phyloP scores from a whole-genome alignment of 2,329 filamentous ascomycete species.

The Alternaria arborescens region DNA sequence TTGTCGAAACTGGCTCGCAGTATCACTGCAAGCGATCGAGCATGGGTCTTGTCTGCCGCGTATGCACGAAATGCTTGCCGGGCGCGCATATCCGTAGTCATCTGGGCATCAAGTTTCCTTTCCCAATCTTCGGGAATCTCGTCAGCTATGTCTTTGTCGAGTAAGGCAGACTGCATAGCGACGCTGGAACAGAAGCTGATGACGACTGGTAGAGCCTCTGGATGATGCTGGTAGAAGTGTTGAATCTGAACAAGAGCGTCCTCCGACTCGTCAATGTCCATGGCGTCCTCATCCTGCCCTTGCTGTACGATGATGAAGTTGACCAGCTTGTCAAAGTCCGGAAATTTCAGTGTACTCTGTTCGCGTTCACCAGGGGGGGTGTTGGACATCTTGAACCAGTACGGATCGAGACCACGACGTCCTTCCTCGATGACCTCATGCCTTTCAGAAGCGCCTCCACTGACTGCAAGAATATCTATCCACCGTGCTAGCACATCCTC shows the following conservation, averaged over 20 bases:
- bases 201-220: conserved; percentile 71
- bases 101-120: conserved; percentile 74
- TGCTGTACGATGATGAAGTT: conserved; percentile 55
- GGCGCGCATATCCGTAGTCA: conserved; percentile 73
- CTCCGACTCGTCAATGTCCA: conserved; percentile 42
- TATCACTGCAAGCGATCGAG: conserved; percentile 51
- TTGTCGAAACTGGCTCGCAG: conserved; percentile 57
- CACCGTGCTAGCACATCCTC: conserved; percentile 81
- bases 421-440: conserved; percentile 91
- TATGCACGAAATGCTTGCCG: conserved; percentile 67
- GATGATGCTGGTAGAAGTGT: conserved; percentile 44
- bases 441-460: conserved; percentile 70
- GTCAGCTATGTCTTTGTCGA: conserved; percentile 53
- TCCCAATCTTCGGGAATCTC: conserved; percentile 85
- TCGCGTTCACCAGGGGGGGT: conserved; percentile 37
- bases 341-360: conserved; percentile 42
- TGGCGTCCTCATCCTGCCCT: conserved; percentile 45
- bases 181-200: conserved; percentile 73
- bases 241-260: conserved; percentile 39
- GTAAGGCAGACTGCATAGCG: conserved; percentile 66
- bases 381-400: conserved; percentile 73
- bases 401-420: conserved; percentile 82
- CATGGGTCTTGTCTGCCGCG: conserved; percentile 44
- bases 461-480: conserved; percentile 85
- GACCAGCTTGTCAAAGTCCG: conserved; percentile 57